phyloP scores from a whole-genome alignment of 495 filamentous ascomycete species.

The Talaromyces nanjingensis region DNA sequence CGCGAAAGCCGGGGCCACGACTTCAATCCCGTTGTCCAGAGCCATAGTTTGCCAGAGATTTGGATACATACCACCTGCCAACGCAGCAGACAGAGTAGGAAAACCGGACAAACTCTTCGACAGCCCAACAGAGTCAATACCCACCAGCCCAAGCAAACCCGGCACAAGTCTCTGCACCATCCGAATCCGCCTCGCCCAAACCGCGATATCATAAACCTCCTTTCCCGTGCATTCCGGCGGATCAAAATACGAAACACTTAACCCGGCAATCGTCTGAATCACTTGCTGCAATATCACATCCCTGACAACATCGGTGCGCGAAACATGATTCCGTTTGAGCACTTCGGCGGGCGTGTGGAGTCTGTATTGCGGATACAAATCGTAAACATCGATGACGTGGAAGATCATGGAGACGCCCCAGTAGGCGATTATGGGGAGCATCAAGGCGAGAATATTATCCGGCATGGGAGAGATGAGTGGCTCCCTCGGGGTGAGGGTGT shows the following conservation, averaged over 20 bases:
- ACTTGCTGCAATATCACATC: constrained; percentile 86
- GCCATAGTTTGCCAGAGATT: constrained; percentile 27
- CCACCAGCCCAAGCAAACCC: constrained; percentile 37
- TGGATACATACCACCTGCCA: constrained; percentile 71
- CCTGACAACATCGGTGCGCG: constrained; percentile 71
- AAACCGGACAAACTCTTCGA: constrained; percentile 37
- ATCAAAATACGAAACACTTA: constrained; percentile 57
- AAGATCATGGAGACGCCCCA: constrained; percentile 84
- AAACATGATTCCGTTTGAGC: constrained; percentile 76
- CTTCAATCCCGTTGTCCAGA: constrained; percentile 26
- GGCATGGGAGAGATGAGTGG: constrained; percentile 71
- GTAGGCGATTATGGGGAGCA: constrained; percentile 78
- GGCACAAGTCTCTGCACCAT: constrained; percentile 64
- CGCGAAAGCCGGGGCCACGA: constrained; percentile 30
- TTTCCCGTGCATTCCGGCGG: constrained; percentile 56
- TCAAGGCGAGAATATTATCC: constrained; percentile 67
- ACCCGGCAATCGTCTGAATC: constrained; percentile 67
- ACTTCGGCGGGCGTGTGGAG: constrained; percentile 90
- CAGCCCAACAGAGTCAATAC: constrained; percentile 33
- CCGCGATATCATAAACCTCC: constrained; percentile 75
- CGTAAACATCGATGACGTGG: constrained; percentile 73
- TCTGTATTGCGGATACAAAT: constrained; percentile 80
- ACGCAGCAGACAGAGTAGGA: constrained; percentile 56
- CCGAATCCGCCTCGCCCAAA: constrained; percentile 72
- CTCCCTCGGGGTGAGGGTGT: constrained; percentile 57